Conservation (phyloP, 495 filamentous ascomycete species). For the Massariosphaeria phaeospora region DNA sequence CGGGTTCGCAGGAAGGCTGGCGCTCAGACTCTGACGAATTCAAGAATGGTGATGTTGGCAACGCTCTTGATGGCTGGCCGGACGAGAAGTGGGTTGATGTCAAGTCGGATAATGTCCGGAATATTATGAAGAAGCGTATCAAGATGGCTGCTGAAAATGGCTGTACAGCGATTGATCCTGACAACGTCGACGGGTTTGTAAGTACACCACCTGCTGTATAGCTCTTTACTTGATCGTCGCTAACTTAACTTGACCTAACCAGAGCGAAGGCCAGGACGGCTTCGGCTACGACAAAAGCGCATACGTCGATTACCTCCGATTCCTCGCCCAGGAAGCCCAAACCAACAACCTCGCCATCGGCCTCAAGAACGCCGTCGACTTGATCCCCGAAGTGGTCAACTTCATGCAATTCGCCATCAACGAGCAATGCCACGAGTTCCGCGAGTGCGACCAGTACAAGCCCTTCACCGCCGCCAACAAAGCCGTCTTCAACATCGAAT, state of each 20-base stretch:
- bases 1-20: constrained; percentile 59
- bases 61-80: constrained; percentile 56
- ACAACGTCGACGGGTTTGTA: constrained; percentile 66
- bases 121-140: constrained; percentile 59
- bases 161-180: constrained; percentile 68
- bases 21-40: constrained; percentile 56
- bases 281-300: constrained; percentile 51
- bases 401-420: constrained; percentile 64
- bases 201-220: constrained; percentile 24
- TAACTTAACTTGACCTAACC: neutral
- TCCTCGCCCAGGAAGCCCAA: constrained; percentile 52
- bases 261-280: constrained; percentile 45
- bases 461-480: constrained; percentile 55
- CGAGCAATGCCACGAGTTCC: constrained; percentile 59
- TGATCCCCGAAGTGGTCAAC: constrained; percentile 53
- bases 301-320: constrained; percentile 55
- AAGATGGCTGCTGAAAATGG: constrained; percentile 54
- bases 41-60: constrained; percentile 49
- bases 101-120: constrained; percentile 51
- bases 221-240: neutral
- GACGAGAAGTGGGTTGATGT: constrained; percentile 65
- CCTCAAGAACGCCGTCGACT: constrained; percentile 59
- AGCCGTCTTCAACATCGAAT: constrained; percentile 71
- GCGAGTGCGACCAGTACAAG: constrained; percentile 53
- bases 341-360: constrained; percentile 51